These are phyloP conservation scores for Gossypium trilobum DNA, from an alignment of 441 rosid genomes.

Conservation along the genomic window DNA sequence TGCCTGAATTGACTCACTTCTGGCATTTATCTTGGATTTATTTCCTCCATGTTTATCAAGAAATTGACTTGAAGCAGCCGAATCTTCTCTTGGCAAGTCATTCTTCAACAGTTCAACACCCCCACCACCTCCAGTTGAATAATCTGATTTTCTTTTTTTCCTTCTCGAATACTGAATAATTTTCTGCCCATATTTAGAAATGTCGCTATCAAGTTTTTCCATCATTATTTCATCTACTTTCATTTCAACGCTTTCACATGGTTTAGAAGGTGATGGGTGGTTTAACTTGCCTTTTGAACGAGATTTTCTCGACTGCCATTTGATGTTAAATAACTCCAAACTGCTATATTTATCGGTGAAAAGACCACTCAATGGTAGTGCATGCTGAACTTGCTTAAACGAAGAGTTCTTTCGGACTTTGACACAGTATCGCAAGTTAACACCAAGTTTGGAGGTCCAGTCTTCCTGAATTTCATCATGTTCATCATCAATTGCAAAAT, in stretches of 20 bases:
- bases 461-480: slow-evolving; percentile 50
- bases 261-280: slow-evolving; percentile 25
- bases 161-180: slow-evolving; percentile 75
- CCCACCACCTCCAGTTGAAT: slow-evolving; percentile 28
- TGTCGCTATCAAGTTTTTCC: slow-evolving; percentile 23
- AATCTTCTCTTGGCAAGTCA: slow-evolving; percentile 22
- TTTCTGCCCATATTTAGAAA: slow-evolving; percentile 38
- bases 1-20: slow-evolving; percentile 16
- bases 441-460: slow-evolving; percentile 81
- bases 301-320: slow-evolving; percentile 66
- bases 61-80: slow-evolving; percentile 18
- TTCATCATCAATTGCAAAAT: slow-evolving; percentile 69
- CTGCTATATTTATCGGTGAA: slow-evolving; percentile 38
- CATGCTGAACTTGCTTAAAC: slow-evolving; percentile 62
- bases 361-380: slow-evolving; percentile 62
- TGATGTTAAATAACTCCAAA: slow-evolving; percentile 39
- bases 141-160: slow-evolving; percentile 48
- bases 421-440: slow-evolving; percentile 70
- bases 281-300: slow-evolving; percentile 55
- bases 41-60: slow-evolving; percentile 14
- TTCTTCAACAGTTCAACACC: slow-evolving; percentile 12
- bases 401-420: slow-evolving; percentile 63
- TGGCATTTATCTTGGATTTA: slow-evolving; percentile 6
- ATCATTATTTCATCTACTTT: slow-evolving; percentile 22
- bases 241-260: slow-evolving; percentile 30